Percentiles rank a stretch among this genome's conserved stretches.
These are phyloP conservation scores for Musa balbisiana DNA, from an alignment of 202 grass and related monocot species.

Conservation along the genomic window DNA sequence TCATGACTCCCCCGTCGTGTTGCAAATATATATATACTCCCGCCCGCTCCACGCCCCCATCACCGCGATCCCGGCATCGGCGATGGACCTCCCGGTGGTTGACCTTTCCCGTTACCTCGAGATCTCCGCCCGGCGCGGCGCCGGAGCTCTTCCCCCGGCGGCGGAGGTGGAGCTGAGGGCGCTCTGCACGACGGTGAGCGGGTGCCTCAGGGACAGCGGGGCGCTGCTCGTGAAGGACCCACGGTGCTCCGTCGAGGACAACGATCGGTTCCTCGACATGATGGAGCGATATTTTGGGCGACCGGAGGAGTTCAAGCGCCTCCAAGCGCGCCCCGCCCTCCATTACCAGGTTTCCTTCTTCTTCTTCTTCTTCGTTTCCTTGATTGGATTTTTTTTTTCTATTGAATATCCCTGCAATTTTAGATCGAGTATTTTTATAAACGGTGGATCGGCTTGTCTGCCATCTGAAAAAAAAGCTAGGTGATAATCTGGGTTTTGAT, in stretches of 20 bases:
- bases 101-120: slow-evolving; percentile 76
- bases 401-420: neutral
- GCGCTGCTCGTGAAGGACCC: slow-evolving; percentile 93
- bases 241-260: slow-evolving; percentile 74
- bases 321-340: slow-evolving; percentile 79
- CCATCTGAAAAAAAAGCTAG: neutral
- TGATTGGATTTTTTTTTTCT: neutral
- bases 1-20: neutral
- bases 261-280: slow-evolving; percentile 89
- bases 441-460: too few relatives aligned
- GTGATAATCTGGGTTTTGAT: neutral
- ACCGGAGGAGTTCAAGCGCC: slow-evolving; percentile 74
- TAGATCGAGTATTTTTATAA: neutral
- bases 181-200: slow-evolving; percentile 74
- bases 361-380: neutral
- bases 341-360: slow-evolving; percentile 69
- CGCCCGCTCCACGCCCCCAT: neutral
- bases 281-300: slow-evolving; percentile 82
- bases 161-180: slow-evolving; percentile 31
- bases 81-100: slow-evolving; percentile 81
- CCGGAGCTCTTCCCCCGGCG: neutral
- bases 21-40: neutral
- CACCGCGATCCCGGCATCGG: slow-evolving; percentile 2
- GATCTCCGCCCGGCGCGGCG: neutral
- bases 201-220: slow-evolving; percentile 71